phyloP scores from a whole-genome alignment of 768 basidiomycete genomes.

The Sarcomyxa edulis region DNA sequence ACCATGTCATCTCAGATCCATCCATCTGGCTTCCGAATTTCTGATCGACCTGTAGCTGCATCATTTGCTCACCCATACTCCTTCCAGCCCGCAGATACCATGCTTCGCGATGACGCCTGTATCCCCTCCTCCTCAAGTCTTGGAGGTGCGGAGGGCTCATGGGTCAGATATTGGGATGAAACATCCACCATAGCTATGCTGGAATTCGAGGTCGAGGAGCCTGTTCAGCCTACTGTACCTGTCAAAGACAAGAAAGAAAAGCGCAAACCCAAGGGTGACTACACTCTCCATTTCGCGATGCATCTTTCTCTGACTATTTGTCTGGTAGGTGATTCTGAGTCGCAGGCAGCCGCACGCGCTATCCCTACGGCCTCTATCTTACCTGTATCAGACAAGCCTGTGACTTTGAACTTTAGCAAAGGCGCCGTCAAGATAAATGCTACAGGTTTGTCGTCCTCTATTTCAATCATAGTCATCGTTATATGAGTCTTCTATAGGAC shows the following conservation, averaged over 20 bases:
- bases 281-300: background rate
- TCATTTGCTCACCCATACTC: constrained; percentile 92
- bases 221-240: constrained; percentile 30
- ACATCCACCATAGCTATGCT: constrained; percentile 67
- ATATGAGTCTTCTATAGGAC: constrained; percentile 11
- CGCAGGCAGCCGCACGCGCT: constrained; percentile 23
- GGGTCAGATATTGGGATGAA: constrained; percentile 93
- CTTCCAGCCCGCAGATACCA: constrained; percentile 77
- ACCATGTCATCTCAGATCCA: constrained; percentile 84
- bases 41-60: constrained; percentile 81
- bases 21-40: constrained; percentile 92
- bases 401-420: constrained; percentile 72
- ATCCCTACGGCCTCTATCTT: constrained; percentile 58
- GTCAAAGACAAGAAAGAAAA: constrained; percentile 51
- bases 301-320: constrained; percentile 9
- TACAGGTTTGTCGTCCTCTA: constrained; percentile 18
- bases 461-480: too few species aligned
- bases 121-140: constrained; percentile 60
- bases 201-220: constrained; percentile 74
- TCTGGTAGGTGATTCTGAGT: constrained; percentile 27
- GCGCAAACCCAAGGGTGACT: constrained; percentile 52
- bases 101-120: constrained; percentile 74
- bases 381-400: constrained; percentile 76
- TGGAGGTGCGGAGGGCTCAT: constrained; percentile 67
- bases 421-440: constrained; percentile 19